Conservation (phyloP, 768 basidiomycete genomes). For the Mycena epipterygia region DNA sequence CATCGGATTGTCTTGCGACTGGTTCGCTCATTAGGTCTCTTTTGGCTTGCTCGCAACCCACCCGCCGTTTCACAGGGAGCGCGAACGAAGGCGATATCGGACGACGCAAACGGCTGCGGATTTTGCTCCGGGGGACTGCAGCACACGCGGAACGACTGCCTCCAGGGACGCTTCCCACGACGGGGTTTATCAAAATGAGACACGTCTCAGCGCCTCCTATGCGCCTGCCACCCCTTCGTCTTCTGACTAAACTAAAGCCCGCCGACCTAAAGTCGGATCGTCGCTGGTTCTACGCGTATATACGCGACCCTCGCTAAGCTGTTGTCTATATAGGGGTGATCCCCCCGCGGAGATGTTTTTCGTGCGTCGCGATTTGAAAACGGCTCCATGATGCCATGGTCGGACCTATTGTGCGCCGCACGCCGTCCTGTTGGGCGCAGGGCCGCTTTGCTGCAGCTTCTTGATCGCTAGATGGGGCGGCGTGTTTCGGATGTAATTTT, state of each 20-base stretch:
- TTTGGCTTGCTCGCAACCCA: neutral
- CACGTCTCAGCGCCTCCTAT: neutral
- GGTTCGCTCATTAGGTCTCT: neutral
- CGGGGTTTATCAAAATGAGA: neutral
- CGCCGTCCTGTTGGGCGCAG: too few relatives aligned
- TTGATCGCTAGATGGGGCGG: neutral
- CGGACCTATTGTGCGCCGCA: too few relatives aligned
- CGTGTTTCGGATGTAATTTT: neutral
- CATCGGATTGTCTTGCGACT: neutral
- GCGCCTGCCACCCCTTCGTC: neutral
- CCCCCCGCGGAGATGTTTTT: neutral
- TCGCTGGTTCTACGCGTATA: neutral
- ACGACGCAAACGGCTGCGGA: neutral
- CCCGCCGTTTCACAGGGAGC: too few relatives aligned
- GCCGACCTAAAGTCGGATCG: neutral
- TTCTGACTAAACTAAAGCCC: neutral
- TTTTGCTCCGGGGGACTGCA: neutral
- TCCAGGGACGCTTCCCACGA: neutral
- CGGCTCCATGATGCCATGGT: neutral
- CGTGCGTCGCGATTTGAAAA: neutral
- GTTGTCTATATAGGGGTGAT: neutral
- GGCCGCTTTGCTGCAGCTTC: neutral
- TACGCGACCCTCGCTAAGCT: neutral
- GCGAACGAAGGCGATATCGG: neutral
- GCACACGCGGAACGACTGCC: neutral